phyloP scores from a whole-genome alignment of 2,329 filamentous ascomycete species.

The Colletotrichum tabaci region DNA sequence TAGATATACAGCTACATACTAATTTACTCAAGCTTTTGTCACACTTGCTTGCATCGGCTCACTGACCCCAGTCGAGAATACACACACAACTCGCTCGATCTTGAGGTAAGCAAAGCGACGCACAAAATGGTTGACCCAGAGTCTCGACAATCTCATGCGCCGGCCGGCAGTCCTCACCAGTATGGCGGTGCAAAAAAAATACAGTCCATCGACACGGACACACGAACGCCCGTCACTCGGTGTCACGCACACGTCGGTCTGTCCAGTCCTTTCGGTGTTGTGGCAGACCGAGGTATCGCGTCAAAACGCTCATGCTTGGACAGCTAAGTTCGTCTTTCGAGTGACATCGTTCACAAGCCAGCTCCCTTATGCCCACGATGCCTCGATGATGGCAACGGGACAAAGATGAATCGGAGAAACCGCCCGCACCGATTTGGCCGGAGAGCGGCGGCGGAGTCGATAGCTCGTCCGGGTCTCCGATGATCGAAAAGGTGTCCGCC shows the following conservation, averaged over 20 bases:
- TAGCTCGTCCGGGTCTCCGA: background rate
- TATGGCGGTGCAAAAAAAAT: background rate
- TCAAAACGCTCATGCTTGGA: background rate
- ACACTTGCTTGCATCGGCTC: background rate
- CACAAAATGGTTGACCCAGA: background rate
- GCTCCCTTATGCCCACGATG: background rate
- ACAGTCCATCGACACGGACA: background rate
- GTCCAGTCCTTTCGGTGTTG: background rate
- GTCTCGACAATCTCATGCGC: background rate
- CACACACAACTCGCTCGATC: background rate
- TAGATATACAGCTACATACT: constrained; percentile 21
- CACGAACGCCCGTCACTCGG: background rate
- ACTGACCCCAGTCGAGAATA: background rate
- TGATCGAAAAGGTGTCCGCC: background rate
- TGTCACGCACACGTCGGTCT: background rate
- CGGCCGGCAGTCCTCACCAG: background rate
- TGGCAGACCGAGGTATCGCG: background rate
- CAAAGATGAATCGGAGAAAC: background rate
- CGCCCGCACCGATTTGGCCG: too few relatives aligned
- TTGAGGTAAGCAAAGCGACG: background rate
- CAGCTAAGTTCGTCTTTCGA: background rate
- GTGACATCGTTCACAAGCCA: too few relatives aligned
- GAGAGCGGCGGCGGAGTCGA: background rate
- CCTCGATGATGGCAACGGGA: background rate
- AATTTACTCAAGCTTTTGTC: background rate